Evolutionary conservation across 2,329 filamentous ascomycete species (phyloP).

Genomic region (Cercospora sp.): DNA sequence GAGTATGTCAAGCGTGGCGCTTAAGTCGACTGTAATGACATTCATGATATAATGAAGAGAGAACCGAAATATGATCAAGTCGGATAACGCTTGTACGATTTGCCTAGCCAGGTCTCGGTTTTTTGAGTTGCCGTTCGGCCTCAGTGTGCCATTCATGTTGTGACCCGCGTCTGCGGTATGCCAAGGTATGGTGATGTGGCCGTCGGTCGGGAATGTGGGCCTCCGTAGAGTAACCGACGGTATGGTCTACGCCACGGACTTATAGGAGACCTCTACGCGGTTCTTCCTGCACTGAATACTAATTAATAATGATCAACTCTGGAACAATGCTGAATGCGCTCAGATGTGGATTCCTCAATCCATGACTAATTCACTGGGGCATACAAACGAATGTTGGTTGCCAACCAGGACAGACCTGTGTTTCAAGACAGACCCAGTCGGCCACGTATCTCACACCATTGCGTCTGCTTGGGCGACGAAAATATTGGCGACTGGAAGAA

Average conservation of each 20-base stretch:
- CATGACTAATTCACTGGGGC: too few relatives aligned
- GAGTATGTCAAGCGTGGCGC: constrained; percentile 10
- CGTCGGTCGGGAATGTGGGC: background rate
- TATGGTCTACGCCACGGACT: background rate
- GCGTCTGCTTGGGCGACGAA: background rate
- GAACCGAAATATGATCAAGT: background rate
- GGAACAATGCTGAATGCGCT: background rate
- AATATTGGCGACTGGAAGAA: background rate
- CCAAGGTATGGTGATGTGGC: background rate
- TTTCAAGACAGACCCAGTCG: background rate
- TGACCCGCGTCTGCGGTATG: background rate
- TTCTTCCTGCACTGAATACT: background rate
- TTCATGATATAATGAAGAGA: background rate
- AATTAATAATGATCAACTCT: background rate
- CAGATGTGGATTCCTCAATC: too few relatives aligned
- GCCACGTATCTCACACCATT: background rate
- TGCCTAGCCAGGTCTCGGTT: background rate
- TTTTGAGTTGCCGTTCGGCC: background rate
- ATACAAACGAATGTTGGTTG: background rate
- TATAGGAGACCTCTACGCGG: background rate
- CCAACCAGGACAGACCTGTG: background rate
- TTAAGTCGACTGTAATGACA: background rate
- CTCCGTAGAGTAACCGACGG: background rate
- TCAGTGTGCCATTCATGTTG: background rate
- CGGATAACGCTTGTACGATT: background rate